These are phyloP conservation scores for Ananas comosus DNA, from an alignment of 176 grass and related monocot species.

Conservation along the genomic window DNA sequence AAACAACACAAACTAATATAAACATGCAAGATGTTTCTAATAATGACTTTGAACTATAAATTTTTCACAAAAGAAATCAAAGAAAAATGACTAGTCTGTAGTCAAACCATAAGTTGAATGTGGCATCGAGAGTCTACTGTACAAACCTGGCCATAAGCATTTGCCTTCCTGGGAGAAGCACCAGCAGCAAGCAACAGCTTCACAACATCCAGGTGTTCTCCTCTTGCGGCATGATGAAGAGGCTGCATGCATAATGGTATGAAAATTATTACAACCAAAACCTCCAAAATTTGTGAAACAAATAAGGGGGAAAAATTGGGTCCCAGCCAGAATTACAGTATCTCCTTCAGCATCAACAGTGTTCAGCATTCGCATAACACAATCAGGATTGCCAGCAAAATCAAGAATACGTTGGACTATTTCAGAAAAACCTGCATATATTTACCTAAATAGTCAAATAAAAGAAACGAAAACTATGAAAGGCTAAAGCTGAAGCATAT, in stretches of 20 bases:
- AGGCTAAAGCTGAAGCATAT: background rate
- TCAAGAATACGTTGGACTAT: constrained; percentile 64
- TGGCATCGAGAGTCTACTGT: constrained; percentile 1
- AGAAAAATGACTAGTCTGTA: background rate
- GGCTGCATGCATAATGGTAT: constrained; percentile 34
- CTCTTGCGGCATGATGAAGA: constrained; percentile 90
- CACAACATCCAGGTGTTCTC: constrained; percentile 75
- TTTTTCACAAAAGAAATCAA: no score
- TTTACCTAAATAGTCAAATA: constrained; percentile 8
- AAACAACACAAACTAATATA: no score
- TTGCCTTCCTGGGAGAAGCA: constrained; percentile 63
- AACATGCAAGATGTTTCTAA: no score
- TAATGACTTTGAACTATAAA: no score
- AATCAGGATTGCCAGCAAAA: constrained; percentile 44
- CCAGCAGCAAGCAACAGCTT: constrained; percentile 64
- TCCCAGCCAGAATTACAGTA: constrained; percentile 38
- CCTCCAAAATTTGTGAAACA: background rate
- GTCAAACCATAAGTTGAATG: background rate
- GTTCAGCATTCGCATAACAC: constrained; percentile 39
- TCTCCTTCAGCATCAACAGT: constrained; percentile 80
- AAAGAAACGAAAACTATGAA: background rate
- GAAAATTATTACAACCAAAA: background rate
- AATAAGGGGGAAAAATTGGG: background rate
- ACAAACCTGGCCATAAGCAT: constrained; percentile 49
- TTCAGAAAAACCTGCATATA: constrained; percentile 58